These are phyloP conservation scores for Taphrina pruni DNA, from an alignment of 1,139 yeast genomes.

Conservation along the genomic window DNA sequence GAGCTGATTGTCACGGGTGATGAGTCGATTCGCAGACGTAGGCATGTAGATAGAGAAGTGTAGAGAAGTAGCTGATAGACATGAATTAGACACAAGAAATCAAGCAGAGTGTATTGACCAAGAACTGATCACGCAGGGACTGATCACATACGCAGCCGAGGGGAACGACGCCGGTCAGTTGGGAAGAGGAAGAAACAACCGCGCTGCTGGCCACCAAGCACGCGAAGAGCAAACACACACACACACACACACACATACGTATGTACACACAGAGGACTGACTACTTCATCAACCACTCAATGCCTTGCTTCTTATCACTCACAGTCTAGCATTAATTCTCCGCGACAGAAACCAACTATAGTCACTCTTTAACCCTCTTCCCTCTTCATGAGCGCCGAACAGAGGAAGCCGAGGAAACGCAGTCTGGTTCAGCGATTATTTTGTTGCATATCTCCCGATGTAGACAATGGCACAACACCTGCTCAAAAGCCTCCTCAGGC, in stretches of 20 bases:
- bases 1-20: neutral
- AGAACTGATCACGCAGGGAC: too few species aligned
- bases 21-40: neutral
- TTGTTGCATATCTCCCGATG: constrained; percentile 20
- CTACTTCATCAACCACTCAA: neutral
- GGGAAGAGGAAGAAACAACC: neutral
- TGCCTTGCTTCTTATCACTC: neutral
- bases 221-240: neutral
- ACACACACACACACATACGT: too few species aligned
- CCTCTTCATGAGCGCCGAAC: constrained; percentile 25
- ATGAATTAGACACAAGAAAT: too few species aligned
- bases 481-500: neutral
- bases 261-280: neutral
- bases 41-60: too few species aligned
- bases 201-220: neutral
- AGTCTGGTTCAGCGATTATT: constrained; percentile 8
- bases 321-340: neutral
- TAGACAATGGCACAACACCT: neutral
- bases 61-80: too few species aligned
- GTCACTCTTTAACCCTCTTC: constrained; percentile 7
- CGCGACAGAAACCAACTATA: constrained; percentile 17
- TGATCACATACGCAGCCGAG: neutral
- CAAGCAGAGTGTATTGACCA: too few species aligned
- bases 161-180: neutral
- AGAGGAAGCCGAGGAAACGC: constrained; percentile 18